Base-by-base conservation (phyloP, 1,284 basidiomycete species). In the Tilletia walkeri region DNA sequence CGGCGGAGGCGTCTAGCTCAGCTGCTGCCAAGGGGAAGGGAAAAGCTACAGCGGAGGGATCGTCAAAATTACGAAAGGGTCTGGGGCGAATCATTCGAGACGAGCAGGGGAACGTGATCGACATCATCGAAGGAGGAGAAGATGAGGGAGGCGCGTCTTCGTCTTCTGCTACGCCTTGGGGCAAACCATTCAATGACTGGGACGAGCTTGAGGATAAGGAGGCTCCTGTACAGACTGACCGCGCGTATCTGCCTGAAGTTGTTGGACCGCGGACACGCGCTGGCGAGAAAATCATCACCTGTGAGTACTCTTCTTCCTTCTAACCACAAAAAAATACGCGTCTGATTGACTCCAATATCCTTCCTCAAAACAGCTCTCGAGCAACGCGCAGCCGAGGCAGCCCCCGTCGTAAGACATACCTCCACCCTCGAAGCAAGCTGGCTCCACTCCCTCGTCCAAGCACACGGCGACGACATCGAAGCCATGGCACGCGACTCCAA, bases 71-170 rank as follows among this genome's bases (percentile, higher is more conserved):
- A 9, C 20, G 88, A n/a, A 88, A 87, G 78, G 91, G 92, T 6
- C 91, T 90, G 82, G 95, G 93, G 16, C 88, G 89, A 75, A 94
- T 99, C 75, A 85, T 94, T 67, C 88, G 94, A 56, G 94, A 97
- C 84, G 90, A 88, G 61, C 86, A 88, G 3, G 95, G 95, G 47
- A 91, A 91, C 75, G 87, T 95, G 47, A 80, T 94, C 50, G 88
- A 89, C 71, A 87, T 97, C 63, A 89, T 94, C 80, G 84, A 96
- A 71, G 85, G 87, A 18, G 59, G 59, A 9, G 88, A 88, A 36
- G 89, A 88, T 16, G 82, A 84, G 34, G 82, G 84, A 24, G 50
- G 50, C n/a, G 50, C 50, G 9, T 53, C 50, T 6, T 53, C 18
- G 24, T 61, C 56, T 20, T 61, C 56, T 18, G 3, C 34, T 3